Conservation (phyloP, 129 eudicot species). For the Calendula officinalis region DNA sequence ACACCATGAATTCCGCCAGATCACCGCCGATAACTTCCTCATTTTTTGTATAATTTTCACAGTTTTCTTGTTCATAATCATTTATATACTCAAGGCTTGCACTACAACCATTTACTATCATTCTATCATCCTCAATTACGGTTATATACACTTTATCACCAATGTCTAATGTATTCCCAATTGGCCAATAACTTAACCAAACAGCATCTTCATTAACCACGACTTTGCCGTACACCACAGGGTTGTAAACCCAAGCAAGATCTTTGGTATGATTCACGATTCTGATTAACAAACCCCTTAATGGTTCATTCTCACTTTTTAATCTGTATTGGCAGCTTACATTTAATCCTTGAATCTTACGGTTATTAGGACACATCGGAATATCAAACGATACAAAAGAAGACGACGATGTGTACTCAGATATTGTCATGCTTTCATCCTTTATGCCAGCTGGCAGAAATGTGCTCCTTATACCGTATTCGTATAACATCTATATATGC, state of each 20-base stretch:
- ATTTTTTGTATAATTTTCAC: no score
- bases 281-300: neutral
- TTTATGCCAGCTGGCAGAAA: neutral
- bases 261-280: neutral
- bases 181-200: constrained; percentile 36
- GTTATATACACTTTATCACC: neutral
- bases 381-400: neutral
- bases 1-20: constrained; percentile 6
- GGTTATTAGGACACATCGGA: neutral
- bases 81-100: neutral
- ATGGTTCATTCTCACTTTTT: neutral
- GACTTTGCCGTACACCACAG: constrained; percentile 4
- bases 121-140: neutral
- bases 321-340: neutral
- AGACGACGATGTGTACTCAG: neutral
- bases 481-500: neutral
- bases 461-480: constrained; percentile 1
- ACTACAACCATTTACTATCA: neutral
- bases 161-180: constrained; percentile 1
- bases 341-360: neutral
- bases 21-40: neutral
- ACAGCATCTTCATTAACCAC: constrained; percentile 9
- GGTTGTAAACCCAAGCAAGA: constrained; percentile 29
- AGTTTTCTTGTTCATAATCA: no score
- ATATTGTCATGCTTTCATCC: neutral